Evolutionary conservation across 2,329 filamentous ascomycete species (phyloP), one percentile per base, ranked within the genome.

Genomic region (Dryadomyces quercivorus): DNA sequence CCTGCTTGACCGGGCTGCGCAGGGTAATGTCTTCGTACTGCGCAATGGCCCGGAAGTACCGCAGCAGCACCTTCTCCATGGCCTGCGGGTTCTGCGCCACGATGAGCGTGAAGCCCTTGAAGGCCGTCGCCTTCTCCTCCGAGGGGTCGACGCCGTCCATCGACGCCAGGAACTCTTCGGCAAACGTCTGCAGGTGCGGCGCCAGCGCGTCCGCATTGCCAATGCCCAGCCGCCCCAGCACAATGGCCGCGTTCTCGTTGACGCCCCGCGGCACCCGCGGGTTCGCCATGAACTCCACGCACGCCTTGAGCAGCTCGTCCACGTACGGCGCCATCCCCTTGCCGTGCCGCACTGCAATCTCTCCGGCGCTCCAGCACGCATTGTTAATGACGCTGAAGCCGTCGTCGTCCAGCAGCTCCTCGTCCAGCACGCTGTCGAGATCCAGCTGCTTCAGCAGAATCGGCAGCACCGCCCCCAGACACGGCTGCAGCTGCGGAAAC

Each of bases 331-430:
- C 77, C 81, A 96, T 87, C 53, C 78, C 81, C 58, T 84, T 81
- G 60, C 84, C 81, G 65, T 87, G 78, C 58, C 88, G 84, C 68
- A 95, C 83, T 16, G 90, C 82, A 58, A 97, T 93, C 72, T 98
- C 93, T 45, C 93, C 93, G 22, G 84, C 84, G 7, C 91, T 94
- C 93, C 93, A 98, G 72, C 92, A 97, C 21, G 93, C 92, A 66
- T 98, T 98, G 77, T 97, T 98, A 57, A 97, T 84, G 34, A 97
- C 91, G 57, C 90, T 89, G 67, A 95, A 96, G 15, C 84, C 85
- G 18, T 81, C 86, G 59, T 95, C 88, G 49, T 44, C 16, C 15
- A 44, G 10, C 8, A 89, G 82, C 57, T 90, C 86, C 61, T 94
- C 88, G 57, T 91, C 86, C 18, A 82, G 70, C 51, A 90, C 79